phyloP scores from a whole-genome alignment of 805 yeast species.

The Yamadazyma sp. region DNA sequence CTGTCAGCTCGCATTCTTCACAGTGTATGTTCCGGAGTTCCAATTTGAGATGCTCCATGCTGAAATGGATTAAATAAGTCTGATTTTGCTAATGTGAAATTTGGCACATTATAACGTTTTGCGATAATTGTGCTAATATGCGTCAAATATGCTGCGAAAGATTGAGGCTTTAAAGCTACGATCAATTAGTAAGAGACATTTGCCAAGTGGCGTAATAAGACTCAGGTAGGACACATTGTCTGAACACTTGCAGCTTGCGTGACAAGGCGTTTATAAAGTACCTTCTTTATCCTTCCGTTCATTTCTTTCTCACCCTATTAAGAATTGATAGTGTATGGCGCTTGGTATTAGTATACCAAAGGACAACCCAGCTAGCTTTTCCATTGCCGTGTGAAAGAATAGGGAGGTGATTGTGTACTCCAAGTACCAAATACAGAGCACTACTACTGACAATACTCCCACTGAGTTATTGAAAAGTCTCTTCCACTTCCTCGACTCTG shows the following conservation, averaged over 20 bases:
- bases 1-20: slow-evolving; percentile 46
- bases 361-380: slow-evolving; percentile 5
- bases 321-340: no score
- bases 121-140: slow-evolving; percentile 13
- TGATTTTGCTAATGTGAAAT: not conserved
- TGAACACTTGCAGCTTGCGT: no score
- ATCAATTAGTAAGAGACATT: no score
- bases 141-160: slow-evolving; percentile 11
- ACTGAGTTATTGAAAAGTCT: not conserved
- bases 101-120: slow-evolving; percentile 2
- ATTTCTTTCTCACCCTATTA: no score
- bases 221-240: no score
- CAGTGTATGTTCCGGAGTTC: slow-evolving; percentile 55
- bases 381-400: slow-evolving; percentile 7
- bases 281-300: no score
- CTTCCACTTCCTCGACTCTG: not conserved
- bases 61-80: not conserved
- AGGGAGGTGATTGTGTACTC: slow-evolving; percentile 10
- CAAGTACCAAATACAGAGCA: slow-evolving; percentile 6
- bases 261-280: no score
- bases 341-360: slow-evolving; percentile 3
- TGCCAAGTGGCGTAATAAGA: no score
- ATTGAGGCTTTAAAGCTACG: no score
- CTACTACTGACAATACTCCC: not conserved
- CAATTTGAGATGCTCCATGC: slow-evolving; percentile 24